Evolutionary conservation across 768 basidiomycete species (phyloP).

Genomic region (Serpula lacrymans): DNA sequence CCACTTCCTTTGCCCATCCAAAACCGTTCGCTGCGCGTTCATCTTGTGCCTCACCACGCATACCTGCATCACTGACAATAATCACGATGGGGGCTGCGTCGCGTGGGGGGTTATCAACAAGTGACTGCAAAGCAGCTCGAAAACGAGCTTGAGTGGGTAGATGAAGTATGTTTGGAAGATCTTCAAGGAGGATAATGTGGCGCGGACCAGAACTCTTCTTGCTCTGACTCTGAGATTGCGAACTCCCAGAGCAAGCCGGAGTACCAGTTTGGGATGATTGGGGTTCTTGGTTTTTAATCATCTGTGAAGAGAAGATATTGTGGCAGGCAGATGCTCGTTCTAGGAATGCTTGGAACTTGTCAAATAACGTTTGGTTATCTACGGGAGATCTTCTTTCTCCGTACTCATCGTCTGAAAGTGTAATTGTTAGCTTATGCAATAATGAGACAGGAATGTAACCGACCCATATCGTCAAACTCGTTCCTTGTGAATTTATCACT

Average conservation of each 20-base stretch:
- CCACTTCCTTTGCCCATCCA: constrained; percentile 48
- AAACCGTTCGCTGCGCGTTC: constrained; percentile 39
- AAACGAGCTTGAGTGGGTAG: constrained; percentile 63
- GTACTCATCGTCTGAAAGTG: constrained; percentile 11
- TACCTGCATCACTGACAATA: constrained; percentile 78
- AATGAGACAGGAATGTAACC: background rate
- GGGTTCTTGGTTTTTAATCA: too few species aligned
- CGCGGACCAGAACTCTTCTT: constrained; percentile 22
- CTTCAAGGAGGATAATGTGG: constrained; percentile 78
- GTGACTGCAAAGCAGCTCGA: constrained; percentile 60
- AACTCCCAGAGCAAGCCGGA: too few species aligned
- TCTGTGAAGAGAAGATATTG: constrained; percentile 40
- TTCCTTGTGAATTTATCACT: constrained; percentile 41
- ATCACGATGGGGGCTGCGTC: constrained; percentile 64
- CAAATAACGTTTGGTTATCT: constrained; percentile 47
- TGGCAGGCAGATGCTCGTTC: constrained; percentile 61
- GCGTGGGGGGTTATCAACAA: constrained; percentile 37
- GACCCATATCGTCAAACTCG: constrained; percentile 9
- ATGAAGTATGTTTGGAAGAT: constrained; percentile 89
- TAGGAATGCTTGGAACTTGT: constrained; percentile 77
- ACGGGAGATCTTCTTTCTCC: constrained; percentile 18
- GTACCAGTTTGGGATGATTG: constrained; percentile 8
- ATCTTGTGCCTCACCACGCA: constrained; percentile 61
- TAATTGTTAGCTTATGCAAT: background rate
- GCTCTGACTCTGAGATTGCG: constrained; percentile 3